Base-by-base conservation (phyloP, 2,329 filamentous ascomycete genomes). In the Fusarium agapanthi region DNA sequence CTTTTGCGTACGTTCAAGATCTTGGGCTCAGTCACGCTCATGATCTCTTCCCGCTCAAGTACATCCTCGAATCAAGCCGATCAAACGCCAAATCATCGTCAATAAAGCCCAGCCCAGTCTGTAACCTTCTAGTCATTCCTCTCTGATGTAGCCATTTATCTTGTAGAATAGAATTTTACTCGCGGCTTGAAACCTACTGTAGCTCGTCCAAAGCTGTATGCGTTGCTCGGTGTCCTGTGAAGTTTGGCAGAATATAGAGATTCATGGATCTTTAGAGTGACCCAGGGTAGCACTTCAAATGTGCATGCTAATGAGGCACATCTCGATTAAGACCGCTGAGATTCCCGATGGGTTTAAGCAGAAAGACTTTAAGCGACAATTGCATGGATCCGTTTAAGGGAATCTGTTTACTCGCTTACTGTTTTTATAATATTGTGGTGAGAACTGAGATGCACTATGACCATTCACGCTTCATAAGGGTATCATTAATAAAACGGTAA, bases 341-440 rank as follows among this genome's bases (percentile, higher is more conserved):
- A 6, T 11, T 12, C 9, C 11, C 11, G 7, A 34, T 14, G 0
- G 0, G 14, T 47, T 22, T 16, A 16, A 16, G 13, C 2, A 11
- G 2, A 15, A 15, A 12, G 4, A 10, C n/a, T 9, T 6, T 8
- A 3, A 51, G 6, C 48, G 16, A 15, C 13, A 8, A 2, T 5
- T 20, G 7, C 12, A 34, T 26, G 5, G n/a, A 26, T 51, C 9
- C 2, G 6, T 15, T 3, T 35, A 12, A 22, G 20, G 3, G 20
- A 30, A 10, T 4, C 3, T 30, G 20, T 22, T 7, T 20, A 24
- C 18, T 20, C 18, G 4, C 9, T 22, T 28, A 14, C 43, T 22
- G 5, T 48, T 48, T 32, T 3, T n/a, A n/a, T 13, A 14, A 3
- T n/a, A 30, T 3, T 4, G 15, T 30, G 45, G 1, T 24, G 47